These are phyloP conservation scores for Phytophthora tubulina DNA, from an alignment of 352 stramenopile genomes.

Conservation along the genomic window DNA sequence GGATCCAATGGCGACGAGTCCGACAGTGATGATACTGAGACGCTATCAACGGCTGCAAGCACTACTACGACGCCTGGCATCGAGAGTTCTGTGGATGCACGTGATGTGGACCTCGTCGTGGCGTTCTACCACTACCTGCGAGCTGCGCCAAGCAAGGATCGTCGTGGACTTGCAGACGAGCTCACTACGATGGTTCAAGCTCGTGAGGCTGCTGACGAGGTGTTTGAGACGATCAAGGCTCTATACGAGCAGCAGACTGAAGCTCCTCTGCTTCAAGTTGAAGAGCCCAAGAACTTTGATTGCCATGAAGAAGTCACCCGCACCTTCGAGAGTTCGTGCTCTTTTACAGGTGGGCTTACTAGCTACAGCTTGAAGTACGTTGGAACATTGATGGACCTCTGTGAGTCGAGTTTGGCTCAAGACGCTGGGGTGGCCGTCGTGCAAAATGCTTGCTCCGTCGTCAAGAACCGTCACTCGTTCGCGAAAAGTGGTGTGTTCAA, in stretches of 20 bases:
- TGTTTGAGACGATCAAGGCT: constrained; percentile 61
- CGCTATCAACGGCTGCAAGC: not conserved
- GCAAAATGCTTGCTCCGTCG: constrained; percentile 38
- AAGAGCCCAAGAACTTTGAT: constrained; percentile 38
- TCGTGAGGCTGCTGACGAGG: constrained; percentile 61
- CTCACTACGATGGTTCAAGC: constrained; percentile 53
- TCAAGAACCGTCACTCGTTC: constrained; percentile 8
- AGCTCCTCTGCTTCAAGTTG: constrained; percentile 38
- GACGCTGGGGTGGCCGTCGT: constrained; percentile 45
- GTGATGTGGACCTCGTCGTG: constrained; percentile 79
- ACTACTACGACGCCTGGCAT: constrained; percentile 13
- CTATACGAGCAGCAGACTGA: constrained; percentile 44
- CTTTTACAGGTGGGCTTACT: constrained; percentile 52
- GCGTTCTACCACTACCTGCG: constrained; percentile 86
- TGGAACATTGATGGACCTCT: constrained; percentile 57
- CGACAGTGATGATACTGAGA: constrained; percentile 13
- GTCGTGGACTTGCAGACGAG: constrained; percentile 49
- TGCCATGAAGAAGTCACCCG: constrained; percentile 50
- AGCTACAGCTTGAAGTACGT: constrained; percentile 81
- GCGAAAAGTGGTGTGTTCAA: constrained; percentile 36
- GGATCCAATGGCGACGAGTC: constrained; percentile 31
- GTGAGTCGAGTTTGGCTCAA: constrained; percentile 40
- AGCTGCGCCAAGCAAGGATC: constrained; percentile 45
- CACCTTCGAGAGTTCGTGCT: constrained; percentile 45
- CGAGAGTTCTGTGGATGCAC: constrained; percentile 58